Base-by-base conservation (phyloP, 148 eudicot genomes). In the Vaccinium vitisidaea region DNA sequence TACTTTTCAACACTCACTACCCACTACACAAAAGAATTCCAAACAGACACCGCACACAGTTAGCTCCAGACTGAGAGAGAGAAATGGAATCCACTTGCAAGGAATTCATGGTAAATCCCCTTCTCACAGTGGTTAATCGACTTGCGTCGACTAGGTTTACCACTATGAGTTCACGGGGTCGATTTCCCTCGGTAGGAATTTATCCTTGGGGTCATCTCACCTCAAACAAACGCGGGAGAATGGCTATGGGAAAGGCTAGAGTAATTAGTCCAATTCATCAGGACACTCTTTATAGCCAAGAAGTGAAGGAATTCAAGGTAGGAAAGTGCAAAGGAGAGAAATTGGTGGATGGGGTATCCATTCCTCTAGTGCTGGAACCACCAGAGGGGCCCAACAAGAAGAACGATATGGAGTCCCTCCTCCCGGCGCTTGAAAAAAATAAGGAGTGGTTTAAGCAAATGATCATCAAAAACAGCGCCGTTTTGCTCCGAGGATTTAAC, bases 241-340 rank as follows among this genome's bases (percentile, higher is more conserved):
- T 43, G 6, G 46, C 6, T 43, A 43, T 4, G 6, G 5, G 6
- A 43, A 43, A 43, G 46, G 46, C 46, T 43, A 43, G 46, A 43
- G 46, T 43, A 43, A 43, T 43, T 4, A 43, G 46, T 43, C 6
- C 46, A 43, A 1, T 43, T 43, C 46, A 43, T 43, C 46, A 30
- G 46, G 46, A 43, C 46, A 43, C 46, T 43, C 46, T 43, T 43
- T 43, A 43, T 43, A 4, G 5, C 46, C 46, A 43, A 4, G 5
- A 43, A 43, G 5, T 43, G 5, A 21, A 65, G 1, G 70, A 65
- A n/a, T 91, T 91, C 84, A 89, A 89, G 87, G 92, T 91, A 11
- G 92, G 92, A 13, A 91, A 86, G 58, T 89, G 91, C 39, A 90
- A 89, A 55, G 92, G 92, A 3, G 88, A 91, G 61, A 91, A 89